Base-by-base conservation (phyloP, 345 rosid species). In the Ceriops tagal region DNA sequence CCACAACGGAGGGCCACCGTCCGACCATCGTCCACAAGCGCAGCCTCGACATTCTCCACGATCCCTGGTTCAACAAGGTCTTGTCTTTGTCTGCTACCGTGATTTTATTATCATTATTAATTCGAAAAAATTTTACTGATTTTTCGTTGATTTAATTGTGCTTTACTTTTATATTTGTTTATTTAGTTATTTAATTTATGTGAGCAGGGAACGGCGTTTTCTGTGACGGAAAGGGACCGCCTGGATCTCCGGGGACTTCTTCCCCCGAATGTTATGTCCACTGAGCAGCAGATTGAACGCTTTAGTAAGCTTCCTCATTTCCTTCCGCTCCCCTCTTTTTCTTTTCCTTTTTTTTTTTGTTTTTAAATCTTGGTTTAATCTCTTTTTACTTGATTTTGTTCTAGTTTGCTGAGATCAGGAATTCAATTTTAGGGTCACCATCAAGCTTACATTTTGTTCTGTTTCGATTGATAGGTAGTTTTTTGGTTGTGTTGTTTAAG, bases 51-150 rank as follows among this genome's bases (percentile, higher is more conserved):
- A 92, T 92, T 69, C 99, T 95, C 71, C 99, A 92, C 66, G 97
- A 95, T 77, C 97, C 99, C 62, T 91, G 96, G 99, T 95, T 95
- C 89, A 95, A 95, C 78, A 95, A 89, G 96, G 97, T 87, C 31
- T 53, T 46, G 27, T 15, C 19, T 6, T 56, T 7, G 37, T 34
- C 37, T 7, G 1, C 2, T 27, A 10, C 59, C 9, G 1, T 56
- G 10, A 8, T 11, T 55, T 55, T 6, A 10, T 53, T 34, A 34
- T 34, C 7, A 31, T 31, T 31, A 5, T 34, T 34, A 34, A 34
- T 34, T 34, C 22, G 28, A 55, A 9, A 4, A 8, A 8, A 9
- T 26, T 53, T 53, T 10, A 20, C 22, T 5, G 1, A 19, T n/a
- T 27, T 63, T 53, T 7, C 8, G 20, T 30, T 58, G 43, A 32